Evolutionary conservation across 768 basidiomycete genomes (phyloP), one percentile per base, ranked within the genome.

Genomic region (Mycena pura): DNA sequence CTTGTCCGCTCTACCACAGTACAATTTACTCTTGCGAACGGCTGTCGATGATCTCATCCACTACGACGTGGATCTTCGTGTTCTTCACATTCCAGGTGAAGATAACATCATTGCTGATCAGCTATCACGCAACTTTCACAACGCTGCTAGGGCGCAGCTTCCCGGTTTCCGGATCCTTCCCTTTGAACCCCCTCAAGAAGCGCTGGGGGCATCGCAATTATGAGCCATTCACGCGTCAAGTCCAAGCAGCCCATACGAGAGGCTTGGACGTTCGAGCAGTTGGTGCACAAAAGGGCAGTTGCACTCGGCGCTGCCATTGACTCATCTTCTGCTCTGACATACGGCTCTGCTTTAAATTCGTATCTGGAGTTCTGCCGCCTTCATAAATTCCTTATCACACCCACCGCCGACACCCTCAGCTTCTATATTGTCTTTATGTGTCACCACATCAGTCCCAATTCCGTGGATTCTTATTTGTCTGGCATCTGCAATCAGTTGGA

Each of bases 401-500:
- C 73, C 0, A 76, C 76, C 2, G 45, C 49, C 1, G 72, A 80
- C 38, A 77, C 77, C 0, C 57, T 83, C 0, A 68, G 69, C 3
- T 73, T 74, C 32, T 82, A 67, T 60, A 66, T 70, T 6, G 68
- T 74, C 6, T 82, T 65, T 64, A 77, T 74, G 70, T 75, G 60
- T 0, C 60, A 66, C 28, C 70, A 74, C 57, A 77, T 81, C 45
- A 62, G 74, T 40, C 78, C 80, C 0, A 10, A 40, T 2, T 77
- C 78, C 0, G 73, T 79, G 17, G 45, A 61, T 9, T 41, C 64
- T 6, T 81, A 81, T 61, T 66, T 81, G 0, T 78, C 78, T 5
- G 77, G 80, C 2, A 78, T 80, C 27, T 70, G 68, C 44, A 70
- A 70, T 11, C 65, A 73, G 32, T 73, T 80, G 3, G 75, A 79